Conservation (phyloP, 2,329 filamentous ascomycete genomes). For the Akanthomyces dipterigenus region DNA sequence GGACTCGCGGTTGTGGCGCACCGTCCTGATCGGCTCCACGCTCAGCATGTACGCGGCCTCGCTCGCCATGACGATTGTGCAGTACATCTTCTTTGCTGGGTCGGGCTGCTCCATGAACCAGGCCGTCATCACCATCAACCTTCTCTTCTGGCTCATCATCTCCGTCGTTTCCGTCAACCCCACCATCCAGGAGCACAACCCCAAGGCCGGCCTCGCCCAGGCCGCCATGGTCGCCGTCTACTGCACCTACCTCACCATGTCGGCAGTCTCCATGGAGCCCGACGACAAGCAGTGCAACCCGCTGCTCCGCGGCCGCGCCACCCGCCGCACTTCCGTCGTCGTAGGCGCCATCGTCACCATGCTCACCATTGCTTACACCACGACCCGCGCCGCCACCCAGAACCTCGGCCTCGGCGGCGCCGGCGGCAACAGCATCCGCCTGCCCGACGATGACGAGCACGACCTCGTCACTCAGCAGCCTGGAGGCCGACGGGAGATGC, state of each 20-base stretch:
- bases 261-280: slow-evolving; percentile 96
- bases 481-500: slow-evolving; percentile 76
- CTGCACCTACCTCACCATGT: slow-evolving; percentile 98
- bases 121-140: slow-evolving; percentile 87
- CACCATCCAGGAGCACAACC: slow-evolving; percentile 81
- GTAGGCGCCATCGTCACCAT: slow-evolving; percentile 94
- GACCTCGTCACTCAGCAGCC: slow-evolving; percentile 85
- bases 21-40: slow-evolving; percentile 83
- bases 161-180: slow-evolving; percentile 86
- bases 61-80: slow-evolving; percentile 87
- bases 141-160: slow-evolving; percentile 73
- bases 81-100: slow-evolving; percentile 92
- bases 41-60: slow-evolving; percentile 89
- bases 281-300: slow-evolving; percentile 93
- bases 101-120: slow-evolving; percentile 91
- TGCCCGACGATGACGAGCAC: slow-evolving; percentile 71
- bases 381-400: slow-evolving; percentile 90
- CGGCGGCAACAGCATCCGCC: slow-evolving; percentile 47
- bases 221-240: slow-evolving; percentile 96
- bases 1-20: slow-evolving; percentile 79
- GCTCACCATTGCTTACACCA: slow-evolving; percentile 95
- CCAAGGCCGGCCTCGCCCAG: slow-evolving; percentile 91
- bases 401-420: slow-evolving; percentile 67
- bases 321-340: slow-evolving; percentile 82
- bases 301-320: slow-evolving; percentile 75